These are phyloP conservation scores for Tetrahymena elliotti DNA, from an alignment of 73 alveolate genomes.

Conservation along the genomic window DNA sequence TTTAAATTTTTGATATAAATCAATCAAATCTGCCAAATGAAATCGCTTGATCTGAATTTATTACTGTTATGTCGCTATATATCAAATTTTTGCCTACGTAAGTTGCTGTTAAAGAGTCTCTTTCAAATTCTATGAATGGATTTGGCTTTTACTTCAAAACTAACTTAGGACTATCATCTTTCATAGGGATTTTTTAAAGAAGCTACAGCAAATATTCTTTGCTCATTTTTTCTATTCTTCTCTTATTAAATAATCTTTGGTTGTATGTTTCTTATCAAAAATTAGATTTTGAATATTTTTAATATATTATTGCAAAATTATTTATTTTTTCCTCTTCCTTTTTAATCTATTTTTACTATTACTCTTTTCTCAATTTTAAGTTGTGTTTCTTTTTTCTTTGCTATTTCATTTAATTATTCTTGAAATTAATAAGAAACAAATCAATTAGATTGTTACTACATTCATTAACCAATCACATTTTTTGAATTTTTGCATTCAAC, in stretches of 20 bases:
- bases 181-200: neutral
- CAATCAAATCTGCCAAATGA: neutral
- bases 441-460: neutral
- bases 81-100: neutral
- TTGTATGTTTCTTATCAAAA: neutral
- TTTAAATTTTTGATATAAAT: neutral
- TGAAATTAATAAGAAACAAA: neutral
- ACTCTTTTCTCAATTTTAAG: neutral
- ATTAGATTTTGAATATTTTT: neutral
- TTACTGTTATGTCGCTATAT: neutral
- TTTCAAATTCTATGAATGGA: neutral
- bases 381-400: neutral
- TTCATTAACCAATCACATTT: neutral
- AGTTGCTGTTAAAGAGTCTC: neutral
- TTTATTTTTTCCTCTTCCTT: neutral
- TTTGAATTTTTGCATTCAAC: neutral
- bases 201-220: neutral
- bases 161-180: neutral
- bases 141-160: neutral
- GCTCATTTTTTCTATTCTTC: neutral
- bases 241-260: neutral
- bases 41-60: neutral
- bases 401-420: neutral
- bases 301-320: neutral
- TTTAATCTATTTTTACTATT: neutral